Percentiles rank a stretch among this genome's conserved stretches.
Evolutionary conservation across 371 early-diverging fungal species (phyloP).

Genomic region (Mycotypha africana): DNA sequence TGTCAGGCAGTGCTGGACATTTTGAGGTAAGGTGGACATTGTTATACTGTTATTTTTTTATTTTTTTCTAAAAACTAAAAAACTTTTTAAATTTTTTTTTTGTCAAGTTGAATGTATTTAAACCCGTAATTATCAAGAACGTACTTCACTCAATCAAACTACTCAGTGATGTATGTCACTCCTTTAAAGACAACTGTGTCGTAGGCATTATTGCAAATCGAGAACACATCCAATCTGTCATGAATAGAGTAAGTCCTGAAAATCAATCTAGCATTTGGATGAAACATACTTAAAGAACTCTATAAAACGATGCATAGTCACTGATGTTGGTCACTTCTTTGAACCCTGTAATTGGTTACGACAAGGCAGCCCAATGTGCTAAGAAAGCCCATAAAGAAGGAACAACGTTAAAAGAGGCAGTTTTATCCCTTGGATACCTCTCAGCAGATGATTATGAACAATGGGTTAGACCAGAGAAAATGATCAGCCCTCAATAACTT

Average conservation of each 20-base stretch:
- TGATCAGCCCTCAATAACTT: conserved; percentile 43
- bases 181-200: conserved; percentile 91
- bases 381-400: conserved; percentile 85
- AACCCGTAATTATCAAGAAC: conserved; percentile 94
- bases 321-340: conserved; percentile 87
- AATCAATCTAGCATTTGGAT: too few relatives aligned
- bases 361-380: conserved; percentile 81
- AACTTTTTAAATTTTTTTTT: neutral
- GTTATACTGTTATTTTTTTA: too few relatives aligned
- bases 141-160: conserved; percentile 86
- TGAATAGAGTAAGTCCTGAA: conserved; percentile 72
- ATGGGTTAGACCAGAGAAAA: conserved; percentile 80
- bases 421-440: conserved; percentile 65
- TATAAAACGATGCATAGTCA: too few relatives aligned
- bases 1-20: conserved; percentile 93
- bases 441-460: conserved; percentile 75
- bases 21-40: conserved; percentile 79
- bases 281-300: too few relatives aligned
- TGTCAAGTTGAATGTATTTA: conserved; percentile 97
- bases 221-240: conserved; percentile 74
- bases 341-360: conserved; percentile 78
- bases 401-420: conserved; percentile 75
- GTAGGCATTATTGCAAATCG: conserved; percentile 89
- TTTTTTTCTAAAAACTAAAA: neutral
- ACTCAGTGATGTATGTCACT: conserved; percentile 76